These are phyloP conservation scores for Russula virescens DNA, from an alignment of 768 basidiomycete species.

Conservation along the genomic window DNA sequence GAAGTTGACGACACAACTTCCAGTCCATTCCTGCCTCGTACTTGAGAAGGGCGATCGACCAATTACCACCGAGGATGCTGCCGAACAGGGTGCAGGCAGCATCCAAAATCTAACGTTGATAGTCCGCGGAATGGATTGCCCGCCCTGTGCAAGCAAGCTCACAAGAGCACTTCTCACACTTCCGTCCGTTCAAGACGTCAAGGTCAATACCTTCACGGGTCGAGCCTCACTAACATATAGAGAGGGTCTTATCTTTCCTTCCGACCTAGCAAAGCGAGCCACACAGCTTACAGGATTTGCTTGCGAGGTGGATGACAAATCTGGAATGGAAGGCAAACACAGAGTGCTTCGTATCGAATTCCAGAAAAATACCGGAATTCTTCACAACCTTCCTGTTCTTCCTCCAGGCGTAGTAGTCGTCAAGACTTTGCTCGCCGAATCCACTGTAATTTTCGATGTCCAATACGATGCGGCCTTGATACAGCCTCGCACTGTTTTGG, in stretches of 20 bases:
- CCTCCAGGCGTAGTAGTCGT: conserved; percentile 10
- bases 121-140: conserved; percentile 21
- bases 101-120: not conserved
- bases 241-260: conserved; percentile 13
- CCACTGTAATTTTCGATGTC: conserved; percentile 6
- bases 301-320: conserved; percentile 5
- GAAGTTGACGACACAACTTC: no score
- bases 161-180: conserved; percentile 15
- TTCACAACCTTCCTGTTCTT: not conserved
- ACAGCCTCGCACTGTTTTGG: conserved; percentile 33
- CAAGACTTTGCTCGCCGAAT: not conserved
- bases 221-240: conserved; percentile 20
- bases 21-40: no score
- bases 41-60: not conserved
- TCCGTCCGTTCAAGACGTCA: conserved; percentile 19
- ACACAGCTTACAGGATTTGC: conserved; percentile 14
- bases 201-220: conserved; percentile 16
- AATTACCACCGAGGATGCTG: not conserved
- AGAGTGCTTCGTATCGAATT: conserved; percentile 16
- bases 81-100: conserved; percentile 6
- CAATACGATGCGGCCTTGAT: conserved; percentile 28
- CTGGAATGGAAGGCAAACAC: conserved; percentile 1
- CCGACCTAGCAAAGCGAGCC: conserved; percentile 10
- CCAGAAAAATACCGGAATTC: not conserved
- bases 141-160: conserved; percentile 14